Conservation (phyloP, 2,329 filamentous ascomycete genomes). For the Emergomyces africanus region DNA sequence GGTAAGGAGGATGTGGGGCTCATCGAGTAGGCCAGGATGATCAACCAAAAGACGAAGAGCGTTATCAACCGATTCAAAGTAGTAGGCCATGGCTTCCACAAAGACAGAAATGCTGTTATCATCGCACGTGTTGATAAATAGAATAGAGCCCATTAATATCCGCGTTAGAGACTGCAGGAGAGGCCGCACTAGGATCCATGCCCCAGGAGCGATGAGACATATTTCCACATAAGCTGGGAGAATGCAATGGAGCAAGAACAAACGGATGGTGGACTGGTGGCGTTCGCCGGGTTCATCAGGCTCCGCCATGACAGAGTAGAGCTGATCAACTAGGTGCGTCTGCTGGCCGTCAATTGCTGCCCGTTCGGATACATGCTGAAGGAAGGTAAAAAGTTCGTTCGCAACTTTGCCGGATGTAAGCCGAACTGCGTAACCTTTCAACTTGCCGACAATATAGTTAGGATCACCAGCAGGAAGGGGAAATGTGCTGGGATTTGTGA, state of each 20-base stretch:
- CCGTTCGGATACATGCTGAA: slow-evolving; percentile 47
- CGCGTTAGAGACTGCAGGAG: slow-evolving; percentile 36
- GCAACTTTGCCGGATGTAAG: slow-evolving; percentile 36
- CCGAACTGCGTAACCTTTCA: slow-evolving; percentile 47
- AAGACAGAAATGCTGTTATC: slow-evolving; percentile 24
- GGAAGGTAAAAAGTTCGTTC: slow-evolving; percentile 45
- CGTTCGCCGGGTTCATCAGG: slow-evolving; percentile 29
- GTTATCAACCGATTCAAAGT: slow-evolving; percentile 28
- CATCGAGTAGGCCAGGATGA: slow-evolving; percentile 22
- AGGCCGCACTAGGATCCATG: slow-evolving; percentile 42
- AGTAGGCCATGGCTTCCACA: slow-evolving; percentile 22
- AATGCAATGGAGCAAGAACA: slow-evolving; percentile 40
- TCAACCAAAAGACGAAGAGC: slow-evolving; percentile 25
- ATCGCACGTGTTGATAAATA: slow-evolving; percentile 34
- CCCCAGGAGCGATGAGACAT: slow-evolving; percentile 32
- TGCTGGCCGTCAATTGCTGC: slow-evolving; percentile 47
- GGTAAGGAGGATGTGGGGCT: slow-evolving; percentile 27
- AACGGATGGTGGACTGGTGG: slow-evolving; percentile 35
- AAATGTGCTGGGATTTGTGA: slow-evolving; percentile 47
- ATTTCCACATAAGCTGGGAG: slow-evolving; percentile 45
- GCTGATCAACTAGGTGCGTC: slow-evolving; percentile 41
- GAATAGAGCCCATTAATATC: slow-evolving; percentile 33
- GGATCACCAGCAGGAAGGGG: slow-evolving; percentile 48
- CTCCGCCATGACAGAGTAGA: slow-evolving; percentile 37
- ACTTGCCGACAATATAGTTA: slow-evolving; percentile 47